Conservation (phyloP, 768 basidiomycete genomes). For the Suillus tomentosus region DNA sequence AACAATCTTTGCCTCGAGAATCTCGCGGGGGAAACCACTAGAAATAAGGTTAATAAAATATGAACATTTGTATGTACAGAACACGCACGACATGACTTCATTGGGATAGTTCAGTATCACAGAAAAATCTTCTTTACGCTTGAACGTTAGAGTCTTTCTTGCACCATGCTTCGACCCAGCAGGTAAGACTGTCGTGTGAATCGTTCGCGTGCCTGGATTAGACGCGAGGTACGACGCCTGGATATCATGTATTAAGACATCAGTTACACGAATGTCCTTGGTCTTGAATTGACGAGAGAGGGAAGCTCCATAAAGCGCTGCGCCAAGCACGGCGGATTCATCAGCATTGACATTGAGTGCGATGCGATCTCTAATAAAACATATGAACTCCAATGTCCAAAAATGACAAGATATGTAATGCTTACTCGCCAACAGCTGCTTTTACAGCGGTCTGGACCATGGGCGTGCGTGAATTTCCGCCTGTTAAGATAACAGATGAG, state of each 20-base stretch:
- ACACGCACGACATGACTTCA: constrained; percentile 58
- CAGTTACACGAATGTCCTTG: constrained; percentile 86
- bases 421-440: constrained; percentile 76
- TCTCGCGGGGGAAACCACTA: constrained; percentile 72
- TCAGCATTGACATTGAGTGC: constrained; percentile 96
- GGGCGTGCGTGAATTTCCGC: constrained; percentile 87
- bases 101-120: constrained; percentile 79
- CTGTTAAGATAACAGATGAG: constrained; percentile 89
- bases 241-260: constrained; percentile 73
- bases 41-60: not conserved
- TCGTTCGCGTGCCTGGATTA: constrained; percentile 55
- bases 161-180: constrained; percentile 73
- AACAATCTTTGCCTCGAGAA: constrained; percentile 70
- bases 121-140: constrained; percentile 80
- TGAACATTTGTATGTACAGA: not conserved
- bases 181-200: constrained; percentile 78
- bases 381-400: not conserved
- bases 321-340: constrained; percentile 92
- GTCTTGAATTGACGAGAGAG: constrained; percentile 92
- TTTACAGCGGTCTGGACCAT: constrained; percentile 88
- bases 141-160: constrained; percentile 86
- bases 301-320: constrained; percentile 88
- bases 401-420: constrained; percentile 15
- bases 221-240: constrained; percentile 78
- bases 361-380: constrained; percentile 64